These are phyloP conservation scores for Aspergillus arachidicola DNA, from an alignment of 2,329 filamentous ascomycete species.

Conservation along the genomic window DNA sequence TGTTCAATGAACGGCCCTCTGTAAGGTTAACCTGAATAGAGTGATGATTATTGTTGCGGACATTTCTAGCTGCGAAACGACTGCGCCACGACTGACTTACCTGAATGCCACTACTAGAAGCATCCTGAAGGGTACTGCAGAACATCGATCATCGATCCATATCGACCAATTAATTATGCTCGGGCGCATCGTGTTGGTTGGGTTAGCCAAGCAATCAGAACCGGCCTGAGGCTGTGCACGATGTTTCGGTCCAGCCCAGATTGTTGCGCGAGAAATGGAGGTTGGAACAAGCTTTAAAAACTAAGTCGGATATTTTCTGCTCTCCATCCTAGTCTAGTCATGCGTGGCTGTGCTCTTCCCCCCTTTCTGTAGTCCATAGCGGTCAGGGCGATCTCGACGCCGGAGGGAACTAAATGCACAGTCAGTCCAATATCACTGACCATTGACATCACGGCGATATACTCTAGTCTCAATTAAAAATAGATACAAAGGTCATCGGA, in stretches of 20 bases:
- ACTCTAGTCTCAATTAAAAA: not conserved
- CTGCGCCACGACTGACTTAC: conserved; percentile 1
- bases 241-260: not conserved
- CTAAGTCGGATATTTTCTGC: not conserved
- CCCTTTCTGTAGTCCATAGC: not conserved
- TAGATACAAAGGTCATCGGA: not conserved
- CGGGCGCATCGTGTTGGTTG: not conserved
- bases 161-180: not conserved
- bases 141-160: not conserved
- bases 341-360: conserved; percentile 4
- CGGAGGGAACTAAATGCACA: conserved; percentile 1
- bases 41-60: not conserved
- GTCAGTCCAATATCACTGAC: not conserved
- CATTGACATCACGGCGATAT: not conserved
- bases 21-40: not conserved
- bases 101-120: not conserved
- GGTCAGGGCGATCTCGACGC: not conserved
- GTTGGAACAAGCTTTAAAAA: conserved; percentile 8
- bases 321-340: conserved; percentile 1
- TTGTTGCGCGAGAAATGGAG: not conserved
- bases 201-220: conserved; percentile 5
- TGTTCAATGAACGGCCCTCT: not conserved
- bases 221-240: conserved; percentile 13
- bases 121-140: not conserved
- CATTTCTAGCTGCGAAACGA: not conserved